Evolutionary conservation across 2,329 filamentous ascomycete species (phyloP), one percentile per base, ranked within the genome.

Genomic region (Alternaria alternata): DNA sequence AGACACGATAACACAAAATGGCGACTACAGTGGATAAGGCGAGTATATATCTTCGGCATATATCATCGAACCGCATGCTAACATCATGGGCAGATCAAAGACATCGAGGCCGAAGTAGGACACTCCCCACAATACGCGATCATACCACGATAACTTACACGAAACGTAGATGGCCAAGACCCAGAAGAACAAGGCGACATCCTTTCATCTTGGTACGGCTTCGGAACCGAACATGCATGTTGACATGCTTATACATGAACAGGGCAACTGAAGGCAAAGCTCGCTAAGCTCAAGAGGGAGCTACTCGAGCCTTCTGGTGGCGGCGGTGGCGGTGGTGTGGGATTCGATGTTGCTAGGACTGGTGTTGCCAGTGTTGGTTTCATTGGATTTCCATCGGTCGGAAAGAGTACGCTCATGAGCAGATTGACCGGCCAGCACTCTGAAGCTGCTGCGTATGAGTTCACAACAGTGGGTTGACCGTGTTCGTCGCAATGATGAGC

Each of bases 331-430:
- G 93, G 89, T 65, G 92, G 91, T 78, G 86, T 91, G 62, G 95
- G 95, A 59, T 99, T 99, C 85, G 95, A 99, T 83, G 95, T 99
- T 67, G 95, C 95, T 63, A 90, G 95, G 80, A 99, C 95, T 52
- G 95, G 95, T 85, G 95, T 98, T 66, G 95, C 95, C 67, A 96
- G 92, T 84, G 89, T 99, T 74, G 94, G 94, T 43, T 98, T 98
- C 82, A 97, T 98, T 76, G 95, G 95, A 32, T 99, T 99, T 75
- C 95, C 95, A 2, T 99, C 95, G 1, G 95, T 99, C 64, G 95
- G 95, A 63, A 99, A 99, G 83, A 97, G 93, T 86, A 99, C 95
- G 51, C 85, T 99, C 73, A 97, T 99, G 94, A 97, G 90, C 78
- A 89, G 85, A 75, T 82, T 99, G 77, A 99, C 95, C 43, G 95